Percentiles rank a stretch among this genome's conserved stretches.
Evolutionary conservation across 164 flowering plant genomes (phyloP).

Genomic region (Chloranthus sessilifolius): DNA sequence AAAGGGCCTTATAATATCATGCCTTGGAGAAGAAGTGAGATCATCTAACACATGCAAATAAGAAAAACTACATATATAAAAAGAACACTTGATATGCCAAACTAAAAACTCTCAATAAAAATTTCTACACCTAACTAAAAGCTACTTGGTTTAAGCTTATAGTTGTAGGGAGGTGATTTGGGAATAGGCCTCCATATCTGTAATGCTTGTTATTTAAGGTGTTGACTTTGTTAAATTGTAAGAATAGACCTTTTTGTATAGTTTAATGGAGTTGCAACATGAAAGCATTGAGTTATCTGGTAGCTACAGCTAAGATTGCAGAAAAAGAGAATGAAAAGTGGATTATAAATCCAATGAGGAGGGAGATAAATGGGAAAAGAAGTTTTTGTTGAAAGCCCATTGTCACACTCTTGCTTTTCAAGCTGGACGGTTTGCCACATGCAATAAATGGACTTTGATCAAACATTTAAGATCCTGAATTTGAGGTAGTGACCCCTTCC

Average conservation of each 20-base stretch:
- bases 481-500: too few relatives aligned
- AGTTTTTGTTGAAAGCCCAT: not conserved
- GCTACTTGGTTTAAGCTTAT: not conserved
- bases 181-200: not conserved
- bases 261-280: not conserved
- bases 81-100: not conserved
- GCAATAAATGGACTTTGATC: too few relatives aligned
- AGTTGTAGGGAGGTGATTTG: not conserved
- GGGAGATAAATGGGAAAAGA: not conserved
- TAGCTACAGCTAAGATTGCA: not conserved
- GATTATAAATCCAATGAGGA: not conserved
- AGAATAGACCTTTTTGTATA: not conserved
- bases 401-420: not conserved
- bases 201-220: not conserved
- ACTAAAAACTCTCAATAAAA: not conserved
- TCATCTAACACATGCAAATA: not conserved
- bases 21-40: conserved; percentile 5
- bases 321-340: conserved; percentile 6
- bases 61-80: not conserved
- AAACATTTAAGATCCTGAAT: too few relatives aligned
- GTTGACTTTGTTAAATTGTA: not conserved
- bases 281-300: not conserved
- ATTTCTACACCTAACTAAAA: not conserved
- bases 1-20: not conserved
- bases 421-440: too few relatives aligned